These are phyloP conservation scores for Rubia yunnanensis DNA, from an alignment of 257 asterid genomes.

Conservation along the genomic window DNA sequence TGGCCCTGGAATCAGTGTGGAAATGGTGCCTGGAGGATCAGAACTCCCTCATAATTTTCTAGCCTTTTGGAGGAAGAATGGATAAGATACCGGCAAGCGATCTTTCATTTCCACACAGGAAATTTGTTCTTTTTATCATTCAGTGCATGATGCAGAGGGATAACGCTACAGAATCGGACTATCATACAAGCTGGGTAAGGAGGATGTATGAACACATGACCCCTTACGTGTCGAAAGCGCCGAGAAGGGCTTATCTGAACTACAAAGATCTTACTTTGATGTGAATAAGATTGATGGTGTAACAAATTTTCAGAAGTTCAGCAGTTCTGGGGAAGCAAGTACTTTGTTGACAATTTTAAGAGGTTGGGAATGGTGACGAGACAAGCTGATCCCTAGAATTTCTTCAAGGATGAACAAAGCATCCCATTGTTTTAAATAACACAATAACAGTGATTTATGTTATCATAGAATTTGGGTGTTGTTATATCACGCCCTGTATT, in stretches of 20 bases:
- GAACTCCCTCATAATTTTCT: slow-evolving; percentile 23
- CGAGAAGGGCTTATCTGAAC: slow-evolving; percentile 48
- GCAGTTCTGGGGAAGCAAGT: slow-evolving; percentile 41
- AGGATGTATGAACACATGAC: slow-evolving; percentile 37
- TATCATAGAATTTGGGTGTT: no score
- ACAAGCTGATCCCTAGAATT: slow-evolving; percentile 41
- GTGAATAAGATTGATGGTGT: slow-evolving; percentile 10
- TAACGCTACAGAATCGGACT: slow-evolving; percentile 1
- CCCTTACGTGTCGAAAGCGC: slow-evolving; percentile 33
- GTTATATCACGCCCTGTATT: no score
- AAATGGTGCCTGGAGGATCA: slow-evolving; percentile 17
- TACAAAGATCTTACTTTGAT: slow-evolving; percentile 60
- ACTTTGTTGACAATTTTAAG: slow-evolving; percentile 38
- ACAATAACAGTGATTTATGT: no score
- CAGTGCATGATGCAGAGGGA: slow-evolving; percentile 50
- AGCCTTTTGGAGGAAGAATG: slow-evolving; percentile 60
- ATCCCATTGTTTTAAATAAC: slow-evolving; percentile 18
- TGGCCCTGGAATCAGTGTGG: slow-evolving; percentile 19
- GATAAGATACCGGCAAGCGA: slow-evolving; percentile 21
- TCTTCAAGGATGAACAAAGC: slow-evolving; percentile 50
- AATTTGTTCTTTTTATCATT: slow-evolving; percentile 32
- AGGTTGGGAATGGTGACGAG: slow-evolving; percentile 38
- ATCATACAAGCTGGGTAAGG: slow-evolving; percentile 30
- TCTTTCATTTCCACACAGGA: slow-evolving; percentile 54
- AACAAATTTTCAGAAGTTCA: slow-evolving; percentile 23